Conservation (phyloP, 169 alveolate genomes). For the Babesia bovis region DNA sequence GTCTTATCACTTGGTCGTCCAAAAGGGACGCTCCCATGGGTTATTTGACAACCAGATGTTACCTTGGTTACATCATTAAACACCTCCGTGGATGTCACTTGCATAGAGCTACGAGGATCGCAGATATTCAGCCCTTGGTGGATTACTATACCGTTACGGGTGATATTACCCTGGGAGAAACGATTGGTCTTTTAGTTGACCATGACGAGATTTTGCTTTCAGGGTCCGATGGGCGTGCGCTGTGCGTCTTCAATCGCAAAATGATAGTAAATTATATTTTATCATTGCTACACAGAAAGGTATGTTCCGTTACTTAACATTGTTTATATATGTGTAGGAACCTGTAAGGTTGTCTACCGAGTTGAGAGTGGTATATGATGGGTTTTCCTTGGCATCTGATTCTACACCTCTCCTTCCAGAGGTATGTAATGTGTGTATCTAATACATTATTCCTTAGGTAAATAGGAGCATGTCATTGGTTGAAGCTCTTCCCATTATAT, state of each 20-base stretch:
- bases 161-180: constrained; percentile 29
- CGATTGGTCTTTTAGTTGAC: background rate
- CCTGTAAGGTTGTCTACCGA: constrained; percentile 14
- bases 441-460: background rate
- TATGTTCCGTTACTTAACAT: background rate
- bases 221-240: constrained; percentile 10
- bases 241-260: constrained; percentile 19
- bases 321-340: background rate
- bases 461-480: background rate
- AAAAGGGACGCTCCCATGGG: constrained; percentile 54
- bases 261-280: constrained; percentile 9
- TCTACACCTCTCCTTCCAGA: constrained; percentile 3
- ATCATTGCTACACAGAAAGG: constrained; percentile 10
- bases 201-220: constrained; percentile 9
- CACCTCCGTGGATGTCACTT: constrained; percentile 33
- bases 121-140: background rate
- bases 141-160: constrained; percentile 16
- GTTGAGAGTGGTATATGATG: background rate
- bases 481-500: background rate
- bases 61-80: constrained; percentile 38
- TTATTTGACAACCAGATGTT: constrained; percentile 47
- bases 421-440: background rate
- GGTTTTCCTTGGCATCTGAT: background rate
- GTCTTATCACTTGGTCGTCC: constrained; percentile 56
- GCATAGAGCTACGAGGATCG: constrained; percentile 11